These are phyloP conservation scores for Waltiozyma sp. DNA, from an alignment of 1,139 yeast genomes.

Conservation along the genomic window DNA sequence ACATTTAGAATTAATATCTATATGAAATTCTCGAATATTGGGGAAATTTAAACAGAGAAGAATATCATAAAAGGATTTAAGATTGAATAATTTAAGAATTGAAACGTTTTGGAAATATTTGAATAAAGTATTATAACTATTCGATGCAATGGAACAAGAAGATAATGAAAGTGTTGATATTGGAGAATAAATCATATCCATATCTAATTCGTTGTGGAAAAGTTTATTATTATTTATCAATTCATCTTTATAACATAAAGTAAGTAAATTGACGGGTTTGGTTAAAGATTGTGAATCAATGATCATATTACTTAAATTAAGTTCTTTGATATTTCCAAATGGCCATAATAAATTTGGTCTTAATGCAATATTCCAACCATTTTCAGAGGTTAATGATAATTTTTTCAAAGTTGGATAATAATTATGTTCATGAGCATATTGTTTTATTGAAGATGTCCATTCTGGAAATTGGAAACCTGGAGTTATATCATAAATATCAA, in stretches of 20 bases:
- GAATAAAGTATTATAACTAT: slow-evolving; percentile 22
- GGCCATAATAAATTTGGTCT: slow-evolving; percentile 29
- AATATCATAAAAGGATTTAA: slow-evolving; percentile 34
- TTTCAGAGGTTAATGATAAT: slow-evolving; percentile 27
- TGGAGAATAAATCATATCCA: slow-evolving; percentile 20
- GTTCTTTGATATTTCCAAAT: slow-evolving; percentile 34
- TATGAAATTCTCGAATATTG: slow-evolving; percentile 23
- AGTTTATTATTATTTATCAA: slow-evolving; percentile 12
- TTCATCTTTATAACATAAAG: slow-evolving; percentile 6
- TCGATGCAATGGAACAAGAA: slow-evolving; percentile 25
- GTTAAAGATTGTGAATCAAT: slow-evolving; percentile 31
- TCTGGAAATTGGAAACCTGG: slow-evolving; percentile 40
- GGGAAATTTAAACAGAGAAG: slow-evolving; percentile 38
- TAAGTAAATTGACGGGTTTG: slow-evolving; percentile 21
- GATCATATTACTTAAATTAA: slow-evolving; percentile 35
- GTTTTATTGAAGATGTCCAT: slow-evolving; percentile 20
- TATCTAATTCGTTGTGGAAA: slow-evolving; percentile 3
- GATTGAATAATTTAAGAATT: slow-evolving; percentile 26
- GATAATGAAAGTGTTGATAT: slow-evolving; percentile 19
- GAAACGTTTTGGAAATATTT: slow-evolving; percentile 29
- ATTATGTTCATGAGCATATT: slow-evolving; percentile 18
- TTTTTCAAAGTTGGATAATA: slow-evolving; percentile 14
- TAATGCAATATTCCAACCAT: slow-evolving; percentile 40
- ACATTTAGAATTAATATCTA: slow-evolving; percentile 39
- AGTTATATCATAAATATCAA: slow-evolving; percentile 34